Base-by-base conservation (phyloP, 2,329 filamentous ascomycete species). In the Trichoderma afroharzianum region DNA sequence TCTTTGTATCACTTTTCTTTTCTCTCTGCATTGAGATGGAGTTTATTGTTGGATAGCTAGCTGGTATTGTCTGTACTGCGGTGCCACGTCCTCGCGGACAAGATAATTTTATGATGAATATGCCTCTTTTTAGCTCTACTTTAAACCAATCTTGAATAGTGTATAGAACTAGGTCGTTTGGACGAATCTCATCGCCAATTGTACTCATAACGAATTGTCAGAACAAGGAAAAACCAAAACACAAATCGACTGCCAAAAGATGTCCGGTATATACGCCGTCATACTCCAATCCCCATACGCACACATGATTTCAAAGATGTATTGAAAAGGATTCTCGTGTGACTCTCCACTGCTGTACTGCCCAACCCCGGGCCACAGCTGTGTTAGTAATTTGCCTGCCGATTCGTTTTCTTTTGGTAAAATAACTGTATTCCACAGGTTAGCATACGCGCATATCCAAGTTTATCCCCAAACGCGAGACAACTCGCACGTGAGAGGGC, bases 351-450 rank as follows among this genome's bases (percentile, higher is more conserved):
- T 21, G 18, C 55, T 24, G 15, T 57, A 14, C 67, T 70, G 75
- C 84, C 86, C 85, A 84, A 67, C 82, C 85, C 85, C 83, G 83
- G 85, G 85, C 84, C 78, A 76, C 82, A 75, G 73, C 73, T 66
- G 75, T 79, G 82, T 80, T 88, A 90, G 80, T 88, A 89, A 79
- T 85, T 84, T 72, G 84, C 76, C 74, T 83, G 83, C 79, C 88
- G 86, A 85, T 90, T 90, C 76, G 88, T 90, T 83, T 90, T 90
- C 81, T 90, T 90, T 83, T 90, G 88, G 79, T 90, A 90, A 77
- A 90, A 90, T 72, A 90, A 79, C 87, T 89, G 75, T 66, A 64
- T 18, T 63, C 70, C 53, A 70, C 32, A 36, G 12, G 71, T 62
- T 68, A 67, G 66, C 59, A 68, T 47, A 33, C 21, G 32, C 21